These are phyloP conservation scores for Podospora bellae-mahoneyi DNA, from an alignment of 495 filamentous ascomycete species.

Conservation along the genomic window DNA sequence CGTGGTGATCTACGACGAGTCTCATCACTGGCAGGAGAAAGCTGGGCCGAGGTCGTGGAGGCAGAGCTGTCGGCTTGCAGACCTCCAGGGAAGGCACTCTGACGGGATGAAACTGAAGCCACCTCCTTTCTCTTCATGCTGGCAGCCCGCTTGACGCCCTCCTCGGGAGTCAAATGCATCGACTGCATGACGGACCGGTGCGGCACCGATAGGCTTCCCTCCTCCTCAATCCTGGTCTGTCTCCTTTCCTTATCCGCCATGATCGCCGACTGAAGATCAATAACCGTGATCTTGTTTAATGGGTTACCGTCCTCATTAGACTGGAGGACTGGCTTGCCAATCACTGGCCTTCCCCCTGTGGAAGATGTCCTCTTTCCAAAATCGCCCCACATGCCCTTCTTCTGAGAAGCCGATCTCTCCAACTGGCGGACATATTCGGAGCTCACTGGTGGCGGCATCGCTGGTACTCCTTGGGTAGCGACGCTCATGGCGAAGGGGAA, in stretches of 20 bases:
- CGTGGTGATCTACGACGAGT: slow-evolving; percentile 43
- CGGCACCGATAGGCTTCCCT: slow-evolving; percentile 27
- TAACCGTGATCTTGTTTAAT: slow-evolving; percentile 44
- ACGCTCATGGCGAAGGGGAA: slow-evolving; percentile 21
- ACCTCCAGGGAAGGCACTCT: slow-evolving; percentile 7
- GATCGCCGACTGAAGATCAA: slow-evolving; percentile 48
- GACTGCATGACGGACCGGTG: slow-evolving; percentile 40
- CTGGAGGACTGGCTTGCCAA: slow-evolving; percentile 49
- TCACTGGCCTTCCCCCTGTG: slow-evolving; percentile 40
- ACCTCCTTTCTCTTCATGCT: slow-evolving; percentile 47
- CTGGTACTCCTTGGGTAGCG: slow-evolving; percentile 21
- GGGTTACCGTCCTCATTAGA: slow-evolving; percentile 37
- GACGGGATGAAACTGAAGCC: slow-evolving; percentile 25
- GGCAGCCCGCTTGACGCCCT: slow-evolving; percentile 34
- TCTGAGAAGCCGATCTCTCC: slow-evolving; percentile 28
- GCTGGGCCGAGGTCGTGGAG: slow-evolving; percentile 37
- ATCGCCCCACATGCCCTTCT: slow-evolving; percentile 30
- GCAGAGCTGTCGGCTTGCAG: slow-evolving; percentile 23
- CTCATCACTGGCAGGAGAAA: slow-evolving; percentile 45
- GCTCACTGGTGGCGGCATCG: slow-evolving; percentile 21
- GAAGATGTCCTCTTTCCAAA: slow-evolving; percentile 25
- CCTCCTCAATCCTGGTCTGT: slow-evolving; percentile 32
- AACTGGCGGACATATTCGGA: slow-evolving; percentile 16
- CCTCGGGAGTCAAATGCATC: slow-evolving; percentile 26
- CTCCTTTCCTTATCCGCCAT: slow-evolving; percentile 47